These are phyloP conservation scores for Nemania sp. DNA, from an alignment of 2,329 filamentous ascomycete species.

Conservation along the genomic window DNA sequence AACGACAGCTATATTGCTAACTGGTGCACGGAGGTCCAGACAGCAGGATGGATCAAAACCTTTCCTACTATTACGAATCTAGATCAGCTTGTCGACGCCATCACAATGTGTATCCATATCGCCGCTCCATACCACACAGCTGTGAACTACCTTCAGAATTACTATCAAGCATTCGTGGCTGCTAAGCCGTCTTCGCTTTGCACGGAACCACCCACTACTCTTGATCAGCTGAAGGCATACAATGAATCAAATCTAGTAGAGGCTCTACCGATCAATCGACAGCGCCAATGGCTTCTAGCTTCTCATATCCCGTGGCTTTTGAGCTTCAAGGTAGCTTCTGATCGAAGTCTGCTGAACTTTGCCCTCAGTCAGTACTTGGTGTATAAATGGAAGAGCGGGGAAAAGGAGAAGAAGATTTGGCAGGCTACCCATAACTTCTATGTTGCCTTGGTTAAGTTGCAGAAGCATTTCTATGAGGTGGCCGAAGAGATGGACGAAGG, in stretches of 20 bases:
- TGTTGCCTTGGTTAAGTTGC: background rate
- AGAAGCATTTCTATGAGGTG: background rate
- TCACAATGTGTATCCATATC: constrained; percentile 63
- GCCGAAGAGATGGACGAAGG: background rate
- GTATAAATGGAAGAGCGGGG: background rate
- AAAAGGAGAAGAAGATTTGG: background rate
- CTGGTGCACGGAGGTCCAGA: constrained; percentile 46
- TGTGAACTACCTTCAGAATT: constrained; percentile 65
- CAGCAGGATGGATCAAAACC: background rate
- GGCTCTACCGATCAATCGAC: constrained; percentile 56
- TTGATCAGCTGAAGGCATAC: background rate
- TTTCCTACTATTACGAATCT: constrained; percentile 16
- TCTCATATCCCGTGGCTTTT: constrained; percentile 60
- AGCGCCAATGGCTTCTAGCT: constrained; percentile 59
- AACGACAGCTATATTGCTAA: background rate
- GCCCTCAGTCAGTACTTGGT: background rate
- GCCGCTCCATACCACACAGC: constrained; percentile 63
- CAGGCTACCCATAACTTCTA: background rate
- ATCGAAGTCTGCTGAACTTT: constrained; percentile 1
- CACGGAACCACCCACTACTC: background rate
- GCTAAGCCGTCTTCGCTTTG: constrained; percentile 41
- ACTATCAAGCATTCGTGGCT: constrained; percentile 62
- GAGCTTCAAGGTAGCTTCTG: constrained; percentile 49
- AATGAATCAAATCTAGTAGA: background rate
- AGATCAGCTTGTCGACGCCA: constrained; percentile 19